A percentile compares a stretch with the other conserved stretches of the same genome.
These are phyloP conservation scores for Barnettozyma hawaiiensis DNA, from an alignment of 1,139 yeast species.

Conservation along the genomic window DNA sequence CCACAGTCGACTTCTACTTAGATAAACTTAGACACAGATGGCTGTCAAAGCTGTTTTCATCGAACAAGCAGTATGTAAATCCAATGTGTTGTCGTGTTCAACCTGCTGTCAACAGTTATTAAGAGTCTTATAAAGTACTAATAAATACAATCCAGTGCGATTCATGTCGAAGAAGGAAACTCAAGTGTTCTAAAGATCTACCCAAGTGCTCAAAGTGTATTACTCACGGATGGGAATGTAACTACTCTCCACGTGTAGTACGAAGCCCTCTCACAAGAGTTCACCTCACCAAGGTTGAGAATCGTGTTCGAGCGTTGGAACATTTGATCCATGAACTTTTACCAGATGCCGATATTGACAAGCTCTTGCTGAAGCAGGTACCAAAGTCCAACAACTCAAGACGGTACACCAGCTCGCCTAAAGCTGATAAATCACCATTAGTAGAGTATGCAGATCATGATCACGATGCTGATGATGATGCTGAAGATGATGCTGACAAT, in stretches of 20 bases:
- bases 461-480: no score
- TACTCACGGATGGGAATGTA: constrained; percentile 68
- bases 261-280: constrained; percentile 81
- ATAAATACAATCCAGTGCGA: no score
- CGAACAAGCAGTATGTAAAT: constrained; percentile 29
- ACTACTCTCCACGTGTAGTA: constrained; percentile 70
- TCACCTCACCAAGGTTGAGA: constrained; percentile 72
- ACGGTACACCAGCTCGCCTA: not conserved
- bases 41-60: constrained; percentile 26
- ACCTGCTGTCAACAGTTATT: no score
- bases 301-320: constrained; percentile 52
- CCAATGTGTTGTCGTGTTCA: no score
- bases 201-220: constrained; percentile 77
- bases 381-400: constrained; percentile 8
- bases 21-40: constrained; percentile 1
- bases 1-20: no score
- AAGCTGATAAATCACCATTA: not conserved
- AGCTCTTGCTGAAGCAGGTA: constrained; percentile 25
- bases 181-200: constrained; percentile 58
- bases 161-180: constrained; percentile 43
- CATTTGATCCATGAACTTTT: constrained; percentile 40
- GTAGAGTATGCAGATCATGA: no score
- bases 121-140: no score
- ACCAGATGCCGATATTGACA: constrained; percentile 41
- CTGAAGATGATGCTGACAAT: no score